Percentiles rank a stretch among this genome's conserved stretches.
These are phyloP conservation scores for Macroventuria anomochaeta DNA, from an alignment of 2,329 filamentous ascomycete species.

Conservation along the genomic window DNA sequence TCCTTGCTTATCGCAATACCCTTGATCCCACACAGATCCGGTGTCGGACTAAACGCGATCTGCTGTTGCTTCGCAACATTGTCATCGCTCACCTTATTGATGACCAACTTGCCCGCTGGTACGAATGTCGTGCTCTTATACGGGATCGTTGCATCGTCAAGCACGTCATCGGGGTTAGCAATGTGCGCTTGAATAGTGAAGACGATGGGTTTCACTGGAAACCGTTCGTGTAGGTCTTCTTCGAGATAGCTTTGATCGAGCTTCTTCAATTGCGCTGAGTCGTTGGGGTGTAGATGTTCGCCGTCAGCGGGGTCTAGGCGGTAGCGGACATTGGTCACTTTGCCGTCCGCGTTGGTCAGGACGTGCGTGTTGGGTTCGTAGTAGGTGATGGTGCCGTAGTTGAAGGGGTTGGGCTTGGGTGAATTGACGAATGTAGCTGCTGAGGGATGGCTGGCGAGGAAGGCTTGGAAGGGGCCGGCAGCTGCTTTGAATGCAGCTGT, in stretches of 20 bases:
- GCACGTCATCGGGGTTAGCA: conserved; percentile 9
- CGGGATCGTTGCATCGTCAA: conserved; percentile 14
- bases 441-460: conserved; percentile 89
- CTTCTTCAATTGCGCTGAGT: not conserved
- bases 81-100: conserved; percentile 9
- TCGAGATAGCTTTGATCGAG: conserved; percentile 13
- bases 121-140: conserved; percentile 16
- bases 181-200: conserved; percentile 16
- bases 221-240: conserved; percentile 7
- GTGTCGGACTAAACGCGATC: conserved; percentile 17
- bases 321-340: conserved; percentile 10
- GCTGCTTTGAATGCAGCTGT: conserved; percentile 48
- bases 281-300: conserved; percentile 11
- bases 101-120: conserved; percentile 7
- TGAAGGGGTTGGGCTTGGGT: conserved; percentile 90
- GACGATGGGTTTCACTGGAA: conserved; percentile 13
- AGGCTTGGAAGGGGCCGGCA: conserved; percentile 80
- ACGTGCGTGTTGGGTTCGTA: conserved; percentile 20
- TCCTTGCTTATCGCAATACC: conserved; percentile 11
- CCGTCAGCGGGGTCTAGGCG: conserved; percentile 16
- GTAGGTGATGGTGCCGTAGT: conserved; percentile 63
- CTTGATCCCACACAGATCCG: conserved; percentile 8
- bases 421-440: conserved; percentile 80
- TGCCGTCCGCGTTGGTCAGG: conserved; percentile 11
- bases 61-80: conserved; percentile 16